Conservation (phyloP, 2,329 filamentous ascomycete species). For the Exophiala alcalophila region DNA sequence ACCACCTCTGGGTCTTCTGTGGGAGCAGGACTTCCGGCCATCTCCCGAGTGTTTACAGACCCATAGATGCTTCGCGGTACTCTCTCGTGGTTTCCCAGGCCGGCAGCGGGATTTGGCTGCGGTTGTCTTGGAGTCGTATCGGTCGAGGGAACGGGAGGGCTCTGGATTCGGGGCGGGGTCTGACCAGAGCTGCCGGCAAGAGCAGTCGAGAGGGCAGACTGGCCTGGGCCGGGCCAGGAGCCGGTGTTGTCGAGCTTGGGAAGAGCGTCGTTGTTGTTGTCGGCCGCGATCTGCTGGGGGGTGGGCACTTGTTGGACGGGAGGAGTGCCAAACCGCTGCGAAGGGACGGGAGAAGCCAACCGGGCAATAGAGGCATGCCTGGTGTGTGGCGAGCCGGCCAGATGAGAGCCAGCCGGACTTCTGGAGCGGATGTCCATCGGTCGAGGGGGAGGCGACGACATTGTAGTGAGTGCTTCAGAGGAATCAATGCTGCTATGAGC, state of each 20-base stretch:
- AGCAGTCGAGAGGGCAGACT: constrained; percentile 86
- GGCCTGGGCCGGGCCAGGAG: constrained; percentile 70
- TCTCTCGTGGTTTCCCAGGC: constrained; percentile 46
- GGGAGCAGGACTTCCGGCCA: constrained; percentile 53
- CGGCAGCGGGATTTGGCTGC: constrained; percentile 55
- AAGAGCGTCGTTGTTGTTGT: constrained; percentile 55
- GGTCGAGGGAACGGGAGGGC: constrained; percentile 41
- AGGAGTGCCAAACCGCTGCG: constrained; percentile 45
- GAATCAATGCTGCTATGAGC: too few relatives aligned
- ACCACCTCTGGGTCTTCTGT: constrained; percentile 88
- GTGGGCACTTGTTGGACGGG: constrained; percentile 51
- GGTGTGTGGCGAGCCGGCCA: constrained; percentile 40
- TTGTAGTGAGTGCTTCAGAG: too few relatives aligned
- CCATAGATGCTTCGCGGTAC: constrained; percentile 72
- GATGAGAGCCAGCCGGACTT: constrained; percentile 13
- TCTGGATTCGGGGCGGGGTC: constrained; percentile 41
- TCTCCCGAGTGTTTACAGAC: constrained; percentile 69
- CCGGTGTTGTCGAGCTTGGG: constrained; percentile 58
- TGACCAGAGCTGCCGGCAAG: constrained; percentile 69
- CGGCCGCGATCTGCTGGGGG: constrained; percentile 45
- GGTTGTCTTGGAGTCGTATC: constrained; percentile 13
- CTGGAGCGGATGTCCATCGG: constrained; percentile 26
- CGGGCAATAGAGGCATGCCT: constrained; percentile 55
- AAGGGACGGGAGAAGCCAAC: constrained; percentile 56
- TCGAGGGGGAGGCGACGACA: constrained; percentile 19